Base-by-base conservation (phyloP, 345 rosid genomes). In the Melaleuca alternifolia region DNA sequence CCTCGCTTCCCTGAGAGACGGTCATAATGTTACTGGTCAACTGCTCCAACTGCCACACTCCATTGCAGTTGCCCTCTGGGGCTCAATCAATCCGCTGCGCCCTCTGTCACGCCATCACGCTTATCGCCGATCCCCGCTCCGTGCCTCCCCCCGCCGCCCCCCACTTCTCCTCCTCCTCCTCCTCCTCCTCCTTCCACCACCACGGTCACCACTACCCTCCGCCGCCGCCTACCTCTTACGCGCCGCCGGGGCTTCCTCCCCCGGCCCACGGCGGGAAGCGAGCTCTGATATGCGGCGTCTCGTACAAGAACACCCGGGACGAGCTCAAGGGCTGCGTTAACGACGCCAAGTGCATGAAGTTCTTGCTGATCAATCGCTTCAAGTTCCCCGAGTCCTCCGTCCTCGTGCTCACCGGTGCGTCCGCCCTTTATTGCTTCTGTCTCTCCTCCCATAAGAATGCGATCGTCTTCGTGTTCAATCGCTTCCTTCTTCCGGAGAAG, bases 281-380 rank as follows among this genome's bases (percentile, higher is more conserved):
- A 18, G 99, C 99, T 16, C 93, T 97, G 86, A 93, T 97, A 24
- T 91, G 96, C 15, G 98, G 96, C 52, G 89, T 97, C 4, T 89
- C 97, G 30, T 97, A 96, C 83, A 92, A 84, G 93, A 54, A 91
- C 59, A 87, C 97, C 9, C 37, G 44, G 18, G 54, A 91, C 79
- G 97, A 97, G 89, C 93, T 97, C 41, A 95, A 94, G 87, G 99
- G 99, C 18, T 96, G 99, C 88, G 62, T 96, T 57, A 96, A 96
- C 86, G 98, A 97, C 83, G 97, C 96, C 54, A 95, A 85, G 26
- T 97, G 96, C 88, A 97, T 97, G 97, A 96, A 97, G 91, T 96
- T 88, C 91, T 85, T 97, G 95, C 65, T 97, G 93, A 88, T 94
- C 87, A 94, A 93, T 56, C 94, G 91, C 56, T 97, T 96, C 91